Evolutionary conservation across 306 rosid genomes (phyloP).

Genomic region (Pueraria montana): DNA sequence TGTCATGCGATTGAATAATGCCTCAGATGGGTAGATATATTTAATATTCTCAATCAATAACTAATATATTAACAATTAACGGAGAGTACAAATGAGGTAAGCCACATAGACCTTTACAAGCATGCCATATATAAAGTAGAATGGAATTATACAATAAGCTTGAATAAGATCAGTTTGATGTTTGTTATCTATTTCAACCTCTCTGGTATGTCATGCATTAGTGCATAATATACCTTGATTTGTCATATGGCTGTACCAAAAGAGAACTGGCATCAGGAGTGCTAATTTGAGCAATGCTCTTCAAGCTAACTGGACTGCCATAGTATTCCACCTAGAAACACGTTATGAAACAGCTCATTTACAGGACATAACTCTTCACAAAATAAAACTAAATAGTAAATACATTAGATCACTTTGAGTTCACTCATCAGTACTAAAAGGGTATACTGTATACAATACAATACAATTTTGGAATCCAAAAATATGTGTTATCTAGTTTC

Average conservation of each 20-base stretch:
- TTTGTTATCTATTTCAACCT: constrained; percentile 19
- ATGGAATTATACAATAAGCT: constrained; percentile 22
- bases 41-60: constrained; percentile 8
- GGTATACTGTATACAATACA: neutral
- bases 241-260: constrained; percentile 91
- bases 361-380: constrained; percentile 22
- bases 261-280: constrained; percentile 91
- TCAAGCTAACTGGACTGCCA: constrained; percentile 93
- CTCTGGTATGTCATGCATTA: constrained; percentile 23
- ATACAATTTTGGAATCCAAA: neutral
- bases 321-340: constrained; percentile 92
- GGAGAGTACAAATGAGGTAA: neutral
- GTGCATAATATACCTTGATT: constrained; percentile 74
- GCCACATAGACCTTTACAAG: neutral
- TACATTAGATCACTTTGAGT: neutral
- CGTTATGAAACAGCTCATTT: constrained; percentile 39
- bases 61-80: neutral
- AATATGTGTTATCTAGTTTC: neutral
- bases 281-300: constrained; percentile 96
- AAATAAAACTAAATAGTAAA: constrained; percentile 29
- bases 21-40: constrained; percentile 15
- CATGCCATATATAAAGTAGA: constrained; percentile 17
- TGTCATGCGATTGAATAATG: constrained; percentile 8
- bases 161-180: constrained; percentile 32
- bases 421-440: neutral